These are phyloP conservation scores for Graphilbum fragrans DNA, from an alignment of 2,329 filamentous ascomycete genomes.

Conservation along the genomic window DNA sequence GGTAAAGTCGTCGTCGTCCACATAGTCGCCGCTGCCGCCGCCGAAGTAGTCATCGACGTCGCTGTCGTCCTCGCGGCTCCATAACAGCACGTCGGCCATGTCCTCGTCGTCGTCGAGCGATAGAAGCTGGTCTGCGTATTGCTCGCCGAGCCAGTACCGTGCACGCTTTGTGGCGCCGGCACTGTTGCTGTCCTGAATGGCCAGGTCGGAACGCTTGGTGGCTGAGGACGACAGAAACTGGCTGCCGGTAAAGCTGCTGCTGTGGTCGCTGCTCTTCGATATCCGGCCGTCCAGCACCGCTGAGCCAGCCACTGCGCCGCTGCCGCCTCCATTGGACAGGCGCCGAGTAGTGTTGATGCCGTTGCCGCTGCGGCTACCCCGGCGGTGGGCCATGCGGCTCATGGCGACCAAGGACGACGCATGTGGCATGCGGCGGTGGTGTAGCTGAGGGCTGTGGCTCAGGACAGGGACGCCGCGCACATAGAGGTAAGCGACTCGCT, in stretches of 20 bases:
- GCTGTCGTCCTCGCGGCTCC: constrained; percentile 47
- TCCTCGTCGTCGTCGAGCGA: constrained; percentile 31
- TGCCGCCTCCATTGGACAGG: constrained; percentile 2
- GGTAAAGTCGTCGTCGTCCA: constrained; percentile 29
- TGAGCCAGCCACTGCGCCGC: background rate
- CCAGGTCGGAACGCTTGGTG: constrained; percentile 16
- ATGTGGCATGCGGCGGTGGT: constrained; percentile 7
- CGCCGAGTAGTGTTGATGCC: background rate
- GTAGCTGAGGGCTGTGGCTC: constrained; percentile 43
- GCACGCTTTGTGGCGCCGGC: constrained; percentile 65
- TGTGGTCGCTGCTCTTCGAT: background rate
- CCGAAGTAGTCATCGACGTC: constrained; percentile 40
- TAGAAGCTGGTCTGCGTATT: constrained; percentile 34
- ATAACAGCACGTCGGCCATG: constrained; percentile 38
- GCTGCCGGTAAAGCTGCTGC: background rate
- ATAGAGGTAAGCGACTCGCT: constrained; percentile 90
- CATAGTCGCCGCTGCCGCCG: constrained; percentile 32
- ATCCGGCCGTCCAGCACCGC: background rate
- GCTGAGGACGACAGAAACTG: constrained; percentile 3
- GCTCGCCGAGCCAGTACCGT: constrained; percentile 76
- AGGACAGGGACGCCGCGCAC: constrained; percentile 77
- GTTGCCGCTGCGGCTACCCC: constrained; percentile 7
- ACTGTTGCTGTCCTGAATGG: constrained; percentile 13
- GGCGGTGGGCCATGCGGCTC: constrained; percentile 5
- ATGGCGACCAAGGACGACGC: constrained; percentile 1